These are phyloP conservation scores for Xylariales sp. DNA, from an alignment of 2,329 filamentous ascomycete species.

Conservation along the genomic window DNA sequence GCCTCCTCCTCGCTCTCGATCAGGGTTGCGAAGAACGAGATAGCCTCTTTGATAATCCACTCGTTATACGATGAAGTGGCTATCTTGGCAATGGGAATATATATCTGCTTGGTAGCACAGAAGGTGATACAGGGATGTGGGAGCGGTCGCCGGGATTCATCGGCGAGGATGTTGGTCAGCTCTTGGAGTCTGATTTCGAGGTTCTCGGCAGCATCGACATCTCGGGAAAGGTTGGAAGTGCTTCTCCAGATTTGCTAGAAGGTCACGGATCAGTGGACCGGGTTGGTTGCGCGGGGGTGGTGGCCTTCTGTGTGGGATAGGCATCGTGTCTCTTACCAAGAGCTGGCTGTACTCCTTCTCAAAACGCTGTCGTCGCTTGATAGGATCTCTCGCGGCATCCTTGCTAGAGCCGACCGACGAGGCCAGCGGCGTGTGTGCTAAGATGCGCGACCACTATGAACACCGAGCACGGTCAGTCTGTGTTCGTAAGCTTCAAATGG, in stretches of 20 bases:
- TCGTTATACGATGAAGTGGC: constrained; percentile 81
- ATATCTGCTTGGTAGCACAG: constrained; percentile 81
- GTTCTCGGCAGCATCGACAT: constrained; percentile 58
- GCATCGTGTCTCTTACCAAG: constrained; percentile 49
- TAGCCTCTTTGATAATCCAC: constrained; percentile 77
- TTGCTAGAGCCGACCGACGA: constrained; percentile 51
- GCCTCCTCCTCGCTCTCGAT: constrained; percentile 97
- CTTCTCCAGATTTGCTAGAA: constrained; percentile 55
- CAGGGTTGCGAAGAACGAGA: constrained; percentile 83
- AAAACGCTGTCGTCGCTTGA: constrained; percentile 61
- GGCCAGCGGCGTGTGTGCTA: constrained; percentile 58
- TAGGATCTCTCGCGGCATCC: constrained; percentile 58
- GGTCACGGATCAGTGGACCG: not conserved
- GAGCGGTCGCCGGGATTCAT: constrained; percentile 82
- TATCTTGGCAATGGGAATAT: constrained; percentile 84
- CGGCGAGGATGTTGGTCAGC: constrained; percentile 70
- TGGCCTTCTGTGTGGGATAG: too few species aligned
- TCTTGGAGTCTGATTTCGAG: constrained; percentile 60
- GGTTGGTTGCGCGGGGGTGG: constrained; percentile 6
- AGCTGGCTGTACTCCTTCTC: constrained; percentile 62
- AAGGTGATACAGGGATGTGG: constrained; percentile 91
- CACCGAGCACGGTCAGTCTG: too few species aligned
- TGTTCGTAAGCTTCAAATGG: too few species aligned
- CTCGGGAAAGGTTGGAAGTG: constrained; percentile 54
- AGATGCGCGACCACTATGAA: constrained; percentile 60